Evolutionary conservation across 805 yeast genomes (phyloP), one percentile per base, ranked within the genome.

Genomic region (Starmerella potacharoeniae): DNA sequence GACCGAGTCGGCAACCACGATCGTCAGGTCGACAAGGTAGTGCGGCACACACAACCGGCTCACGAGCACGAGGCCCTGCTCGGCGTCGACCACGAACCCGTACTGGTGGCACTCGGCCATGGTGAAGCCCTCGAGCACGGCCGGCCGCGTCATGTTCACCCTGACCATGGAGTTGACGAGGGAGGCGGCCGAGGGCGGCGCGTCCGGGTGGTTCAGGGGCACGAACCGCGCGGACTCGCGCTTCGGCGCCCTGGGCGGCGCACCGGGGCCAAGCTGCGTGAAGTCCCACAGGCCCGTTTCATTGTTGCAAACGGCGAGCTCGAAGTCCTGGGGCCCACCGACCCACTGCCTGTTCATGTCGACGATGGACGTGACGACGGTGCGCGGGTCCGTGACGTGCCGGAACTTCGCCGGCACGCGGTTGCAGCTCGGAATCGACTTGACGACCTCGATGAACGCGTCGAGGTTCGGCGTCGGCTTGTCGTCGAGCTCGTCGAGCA

Each of bases 321-420:
- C 77, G 68, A 88, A 84, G 46, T 82, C 75, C 7, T 82, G 76
- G 8, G 61, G 62, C 3, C 62, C 62, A 33, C 50, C 53, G 34
- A 55, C 50, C 96, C 96, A 89, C 69, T 87, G 95, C 60, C 96
- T 80, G 64, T 88, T 95, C 51, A 89, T 77, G 62, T 77, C 80
- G 10, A 85, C 75, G 1, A 84, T 78, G n/a, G 80, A 75, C 37
- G 84, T 77, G 48, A 77, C 73, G 39, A 84, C 84, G 2, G 88
- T 78, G 68, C 89, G 95, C 58, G 84, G 74, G 65, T 88, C 96
- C 2, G 87, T 77, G 48, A 88, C 76, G 68, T 87, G 93, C 59
- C 90, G 82, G 69, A 79, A 86, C 55, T 81, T 73, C 28, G 85
- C 77, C 2, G 88, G 73, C 3, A 90, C 84, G 63, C 84, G 79